Base-by-base conservation (phyloP, 2,329 filamentous ascomycete genomes). In the Diplodia sapinea region DNA sequence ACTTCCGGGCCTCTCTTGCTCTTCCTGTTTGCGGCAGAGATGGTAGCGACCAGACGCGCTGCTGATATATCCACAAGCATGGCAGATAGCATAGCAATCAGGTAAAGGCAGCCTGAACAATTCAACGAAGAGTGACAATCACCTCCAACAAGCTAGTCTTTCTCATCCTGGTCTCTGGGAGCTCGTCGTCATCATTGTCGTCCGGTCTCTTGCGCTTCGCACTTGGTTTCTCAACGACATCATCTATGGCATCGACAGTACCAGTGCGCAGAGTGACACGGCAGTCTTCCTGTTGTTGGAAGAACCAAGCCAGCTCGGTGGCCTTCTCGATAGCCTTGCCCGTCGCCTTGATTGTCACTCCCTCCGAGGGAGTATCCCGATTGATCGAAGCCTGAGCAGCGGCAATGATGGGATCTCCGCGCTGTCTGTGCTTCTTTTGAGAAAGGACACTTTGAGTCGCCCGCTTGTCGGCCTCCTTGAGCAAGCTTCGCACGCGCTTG, bases 301-400 rank as follows among this genome's bases (percentile, higher is more conserved):
- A 92, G 82, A 86, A 90, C 40, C 85, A 77, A 0, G 87, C 90
- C 6, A 93, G 76, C 31, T 85, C 81, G 68, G 91, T 76, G 0
- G 86, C 86, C 77, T 87, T 88, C 69, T 85, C 82, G 36, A 93
- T 88, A 8, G 90, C 90, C 71, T 84, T 85, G 1, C 90, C 90
- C 0, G 88, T 89, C 8, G 87, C 90, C 65, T 89, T 83, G 1
- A 92, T 76, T 15, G 85, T 80, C 4, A 91, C 88, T 23, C 83
- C 80, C 71, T 88, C 86, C 38, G 68, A 71, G 71, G 72, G 71
- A 31, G 71, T 62, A 0, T 57, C 66, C 31, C 69, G 68, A 51
- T 70, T 70, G 5, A 80, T 73, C 50, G 76, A 74, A 15, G 82
- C 78, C 54, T 81, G 80, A 3, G 77, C 76, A n/a, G 68, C 52